Evolutionary conservation across 2,329 filamentous ascomycete genomes (phyloP), one percentile per base, ranked within the genome.

Genomic region (Graphiopsis chlorocephala): DNA sequence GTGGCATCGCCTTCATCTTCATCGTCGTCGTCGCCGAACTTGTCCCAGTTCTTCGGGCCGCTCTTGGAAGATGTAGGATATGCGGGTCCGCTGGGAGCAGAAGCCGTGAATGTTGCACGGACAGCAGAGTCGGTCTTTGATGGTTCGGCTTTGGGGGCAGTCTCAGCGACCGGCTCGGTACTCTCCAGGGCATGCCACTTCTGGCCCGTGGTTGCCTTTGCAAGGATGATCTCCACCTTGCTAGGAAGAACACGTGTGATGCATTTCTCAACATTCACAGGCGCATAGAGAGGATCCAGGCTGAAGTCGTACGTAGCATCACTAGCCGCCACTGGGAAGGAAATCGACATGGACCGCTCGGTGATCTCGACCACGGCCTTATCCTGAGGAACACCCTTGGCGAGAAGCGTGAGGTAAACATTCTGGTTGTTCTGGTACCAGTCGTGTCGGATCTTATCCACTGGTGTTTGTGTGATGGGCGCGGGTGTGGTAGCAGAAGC

Each of bases 31-130:
- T 74, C 74, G 8, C 84, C 87, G 1, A 97, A 74, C 67, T 88
- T 91, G 75, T 99, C 95, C 95, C 95, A 99, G 78, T 99, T 86
- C 79, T 96, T 97, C 3, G 91, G 87, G 0, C 93, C 94, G 1
- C 80, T 84, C 67, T 88, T 89, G 14, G 94, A 95, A 0, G 93
- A 97, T 0, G 93, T 94, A 0, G 95, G 94, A 75, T 98, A 97
- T 0, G 83, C 78, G 0, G 90, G 90, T 0, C 76, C 80, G 31
- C 78, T 66, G 15, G 60, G 48, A 14, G 64, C 7, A 35, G 66
- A 23, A 28, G 48, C 64, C 35, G 61, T 65, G 48, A 72, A 63
- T 57, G 71, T 60, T 35, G 73, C 69, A 28, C 60, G 64, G 23
- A 65, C 56, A 25, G 45, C 20, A 25, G 45, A 14, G 5, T 66